These are phyloP conservation scores for Phoma sp. DNA, from an alignment of 2,329 filamentous ascomycete species.

Conservation along the genomic window DNA sequence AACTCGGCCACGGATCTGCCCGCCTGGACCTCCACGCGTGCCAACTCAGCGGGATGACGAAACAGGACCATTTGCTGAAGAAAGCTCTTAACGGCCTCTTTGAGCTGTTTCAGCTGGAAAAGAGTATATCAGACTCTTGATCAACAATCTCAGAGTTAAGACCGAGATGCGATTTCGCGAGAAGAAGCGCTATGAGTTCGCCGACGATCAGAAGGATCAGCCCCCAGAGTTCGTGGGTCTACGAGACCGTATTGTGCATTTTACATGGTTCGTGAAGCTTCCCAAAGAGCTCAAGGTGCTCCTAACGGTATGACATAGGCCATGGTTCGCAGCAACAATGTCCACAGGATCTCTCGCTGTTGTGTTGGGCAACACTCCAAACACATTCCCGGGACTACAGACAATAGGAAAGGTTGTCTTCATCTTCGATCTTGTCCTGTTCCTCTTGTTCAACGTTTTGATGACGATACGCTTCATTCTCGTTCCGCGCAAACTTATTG, in stretches of 20 bases:
- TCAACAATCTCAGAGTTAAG: too few species aligned
- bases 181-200: constrained; percentile 20
- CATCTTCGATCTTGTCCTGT: constrained; percentile 71
- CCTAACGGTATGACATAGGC: constrained; percentile 10
- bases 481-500: constrained; percentile 60
- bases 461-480: constrained; percentile 68
- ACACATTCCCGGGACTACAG: constrained; percentile 67
- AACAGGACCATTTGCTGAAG: not conserved
- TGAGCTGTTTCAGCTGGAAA: not conserved
- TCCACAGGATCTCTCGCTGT: constrained; percentile 73
- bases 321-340: constrained; percentile 75
- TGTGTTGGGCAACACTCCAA: constrained; percentile 67
- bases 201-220: constrained; percentile 18
- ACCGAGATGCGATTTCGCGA: constrained; percentile 29
- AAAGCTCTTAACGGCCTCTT: not conserved
- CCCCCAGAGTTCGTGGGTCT: constrained; percentile 28
- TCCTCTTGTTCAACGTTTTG: constrained; percentile 60
- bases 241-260: constrained; percentile 34
- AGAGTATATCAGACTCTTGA: not conserved
- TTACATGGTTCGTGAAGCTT: constrained; percentile 26
- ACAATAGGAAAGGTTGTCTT: constrained; percentile 72
- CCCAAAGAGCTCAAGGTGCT: not conserved
- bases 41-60: constrained; percentile 17
- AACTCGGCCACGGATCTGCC: constrained; percentile 10
- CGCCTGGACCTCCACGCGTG: constrained; percentile 11